Evolutionary conservation across 768 basidiomycete species (phyloP), one percentile per base, ranked within the genome.

Genomic region (Termitomyces titanicus): DNA sequence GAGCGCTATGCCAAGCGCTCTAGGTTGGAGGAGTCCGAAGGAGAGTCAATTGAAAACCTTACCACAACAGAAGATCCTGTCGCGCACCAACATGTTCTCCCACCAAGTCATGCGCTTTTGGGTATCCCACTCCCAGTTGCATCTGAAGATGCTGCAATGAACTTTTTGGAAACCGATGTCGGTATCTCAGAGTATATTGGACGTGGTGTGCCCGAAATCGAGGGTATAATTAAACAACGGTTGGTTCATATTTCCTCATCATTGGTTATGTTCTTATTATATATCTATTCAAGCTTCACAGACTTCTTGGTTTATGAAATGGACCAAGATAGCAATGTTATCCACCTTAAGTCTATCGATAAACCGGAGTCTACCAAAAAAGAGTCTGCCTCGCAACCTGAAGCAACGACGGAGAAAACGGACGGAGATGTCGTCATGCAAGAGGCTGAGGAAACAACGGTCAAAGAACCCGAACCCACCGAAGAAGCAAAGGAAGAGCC

Each of bases 211-310:
- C 79, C 85, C 3, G 82, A 82, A 65, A 85, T 98, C 60, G 81
- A 86, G 49, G 96, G 92, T 5, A 96, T 98, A 64, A 98, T 98
- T 70, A 98, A 98, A 72, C 96, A 98, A 74, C 80, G 96, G 95
- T 94, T 55, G 58, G 80, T 66, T 18, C 33, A 39, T 44, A 47
- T 31, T 29, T 55, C 31, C 20, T 54, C 22, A 8, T 37, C 18
- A 42, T 22, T 31, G 42, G 15, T 47, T 33, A 17, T 31, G 51
- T 52, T 54, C 12, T 45, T 17, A 51, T 45, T 50, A 13, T 44
- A 34, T 59, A 37, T 53, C 42, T 45, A 8, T 39, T 37, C 25
- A 65, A 97, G 95, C 64, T 98, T 98, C 69, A 96, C 96, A 38
- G 97, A 99, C 71, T 99, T 99, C 67, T 64, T 98, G 63, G 97